These are phyloP conservation scores for Heracleum sosnowskyi DNA, from an alignment of 129 eudicot genomes.

Conservation along the genomic window DNA sequence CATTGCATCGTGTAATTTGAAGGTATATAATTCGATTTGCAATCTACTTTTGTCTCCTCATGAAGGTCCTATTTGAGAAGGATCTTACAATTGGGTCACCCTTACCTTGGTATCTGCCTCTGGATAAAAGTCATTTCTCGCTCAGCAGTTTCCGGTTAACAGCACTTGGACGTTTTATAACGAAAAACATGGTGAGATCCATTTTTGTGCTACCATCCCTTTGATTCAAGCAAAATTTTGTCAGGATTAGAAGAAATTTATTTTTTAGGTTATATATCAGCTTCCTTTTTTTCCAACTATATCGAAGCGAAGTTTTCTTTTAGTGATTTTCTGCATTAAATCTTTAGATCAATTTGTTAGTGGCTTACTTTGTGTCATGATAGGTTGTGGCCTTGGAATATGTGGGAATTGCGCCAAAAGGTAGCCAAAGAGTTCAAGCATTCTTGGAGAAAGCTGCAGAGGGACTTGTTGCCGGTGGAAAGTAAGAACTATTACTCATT, in stretches of 20 bases:
- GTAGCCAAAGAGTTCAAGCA: conserved; percentile 90
- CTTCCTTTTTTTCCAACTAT: too few relatives aligned
- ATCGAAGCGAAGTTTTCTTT: too few relatives aligned
- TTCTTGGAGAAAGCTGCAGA: conserved; percentile 95
- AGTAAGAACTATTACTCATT: conserved; percentile 35
- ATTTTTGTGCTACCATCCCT: background rate
- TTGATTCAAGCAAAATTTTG: background rate
- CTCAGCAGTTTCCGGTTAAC: conserved; percentile 76
- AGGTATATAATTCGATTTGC: background rate
- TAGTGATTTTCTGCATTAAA: background rate
- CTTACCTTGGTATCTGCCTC: conserved; percentile 73
- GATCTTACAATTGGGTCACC: conserved; percentile 71
- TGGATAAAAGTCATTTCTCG: conserved; percentile 71
- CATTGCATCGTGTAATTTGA: background rate
- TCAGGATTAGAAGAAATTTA: background rate
- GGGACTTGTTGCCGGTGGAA: conserved; percentile 94
- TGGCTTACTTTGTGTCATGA: conserved; percentile 2
- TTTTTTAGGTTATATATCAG: background rate
- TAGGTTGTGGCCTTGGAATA: conserved; percentile 70
- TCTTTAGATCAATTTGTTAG: background rate
- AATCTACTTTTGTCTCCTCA: background rate
- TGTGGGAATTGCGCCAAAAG: conserved; percentile 81
- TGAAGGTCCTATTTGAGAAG: conserved; percentile 63
- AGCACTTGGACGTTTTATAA: conserved; percentile 74
- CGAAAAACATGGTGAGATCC: conserved; percentile 69